Evolutionary conservation across 208 protist species (phyloP).

Genomic region (Acanthamoeba castellanii): DNA sequence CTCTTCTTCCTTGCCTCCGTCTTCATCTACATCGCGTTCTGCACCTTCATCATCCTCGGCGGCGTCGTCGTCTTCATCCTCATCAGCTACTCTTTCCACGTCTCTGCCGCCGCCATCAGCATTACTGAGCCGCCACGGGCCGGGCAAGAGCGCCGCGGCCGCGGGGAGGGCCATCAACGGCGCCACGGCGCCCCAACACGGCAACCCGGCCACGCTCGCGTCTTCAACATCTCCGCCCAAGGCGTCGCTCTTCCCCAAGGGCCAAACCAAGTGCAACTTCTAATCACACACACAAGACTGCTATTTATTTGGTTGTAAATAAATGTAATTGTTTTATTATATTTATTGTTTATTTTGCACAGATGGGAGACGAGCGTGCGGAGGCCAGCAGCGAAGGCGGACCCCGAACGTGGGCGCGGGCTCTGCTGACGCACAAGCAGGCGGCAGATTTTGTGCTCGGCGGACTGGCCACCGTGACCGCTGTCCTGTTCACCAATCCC

Average conservation of each 20-base stretch:
- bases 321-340: neutral
- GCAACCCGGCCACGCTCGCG: neutral
- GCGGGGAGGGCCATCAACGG: no score
- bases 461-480: slow-evolving; percentile 48
- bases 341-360: neutral
- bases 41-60: neutral
- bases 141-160: no score
- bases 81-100: neutral
- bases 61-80: neutral
- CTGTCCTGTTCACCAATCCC: slow-evolving; percentile 72
- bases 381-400: neutral
- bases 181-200: no score
- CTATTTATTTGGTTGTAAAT: neutral
- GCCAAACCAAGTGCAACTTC: slow-evolving; percentile 38
- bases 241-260: neutral
- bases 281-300: neutral
- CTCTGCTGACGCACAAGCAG: slow-evolving; percentile 11
- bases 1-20: neutral
- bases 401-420: neutral
- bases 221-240: neutral
- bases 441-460: slow-evolving; percentile 24
- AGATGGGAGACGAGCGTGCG: neutral
- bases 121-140: no score
- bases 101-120: neutral
- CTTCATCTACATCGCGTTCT: neutral